Base-by-base conservation (phyloP, 1,139 yeast species). In the Lodderomyces pseudojiufengensis region DNA sequence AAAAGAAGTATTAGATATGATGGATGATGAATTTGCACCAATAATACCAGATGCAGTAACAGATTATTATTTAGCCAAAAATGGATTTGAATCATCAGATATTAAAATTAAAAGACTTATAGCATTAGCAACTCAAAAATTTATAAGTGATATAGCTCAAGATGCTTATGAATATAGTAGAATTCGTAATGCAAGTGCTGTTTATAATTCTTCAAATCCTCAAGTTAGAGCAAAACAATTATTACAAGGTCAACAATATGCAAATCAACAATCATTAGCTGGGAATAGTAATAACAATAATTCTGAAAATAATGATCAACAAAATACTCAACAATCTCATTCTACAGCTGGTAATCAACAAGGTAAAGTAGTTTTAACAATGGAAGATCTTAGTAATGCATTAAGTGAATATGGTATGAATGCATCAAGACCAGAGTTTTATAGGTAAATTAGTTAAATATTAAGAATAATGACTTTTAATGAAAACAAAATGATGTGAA, bases 1-100 rank as follows among this genome's bases (percentile, higher is more conserved):
- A 31, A 79, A 81, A 48, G 97, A 94, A 49, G 82, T 94, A 24
- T 70, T 94, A 25, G 84, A 83, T 33, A 70, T 88, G 61, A 84
- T 92, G 90, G 95, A 87, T 45, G 73, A 66, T 1, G 95, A 88
- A 41, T 88, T 83, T 57, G 88, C 96, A 2, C 98, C 98, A 1
- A 84, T 94, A 28, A 92, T 94, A 30, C 99, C 99, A 0, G 98
- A 94, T 55, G 94, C 95, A 0, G 97, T 94, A n/a, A 86, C 96
- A 0, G 97, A 92, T 53, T 92, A 87, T 57, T 92, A 92, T 52
- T 65, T 94, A 35, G 81, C 90, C 15, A 84, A 84, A 52, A 84
- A 90, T 43, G 99, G 99, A 28, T 82, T 94, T 51, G 86, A 83
- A 42, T 78, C 95, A 20, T 74, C 82, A 26, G 95, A 88, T 51